Percentiles rank a stretch among this genome's conserved stretches.
phyloP scores from a whole-genome alignment of 1,284 basidiomycete genomes.

The Fomitopsis betulina region DNA sequence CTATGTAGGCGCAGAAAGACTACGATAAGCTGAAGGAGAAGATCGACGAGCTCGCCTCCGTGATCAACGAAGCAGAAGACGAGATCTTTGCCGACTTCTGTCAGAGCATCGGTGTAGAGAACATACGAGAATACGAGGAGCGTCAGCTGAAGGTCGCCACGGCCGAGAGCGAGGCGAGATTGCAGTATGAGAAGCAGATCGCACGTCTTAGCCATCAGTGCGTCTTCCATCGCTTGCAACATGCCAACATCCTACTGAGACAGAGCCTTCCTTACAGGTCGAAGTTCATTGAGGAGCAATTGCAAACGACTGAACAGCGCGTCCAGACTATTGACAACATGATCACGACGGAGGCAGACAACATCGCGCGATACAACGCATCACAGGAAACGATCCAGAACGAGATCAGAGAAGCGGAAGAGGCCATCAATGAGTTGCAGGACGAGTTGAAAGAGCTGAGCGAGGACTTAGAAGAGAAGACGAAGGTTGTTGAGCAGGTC shows the following conservation, averaged over 20 bases:
- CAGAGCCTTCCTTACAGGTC: slow-evolving; percentile 40
- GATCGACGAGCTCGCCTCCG: slow-evolving; percentile 52
- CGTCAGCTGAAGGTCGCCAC: slow-evolving; percentile 85
- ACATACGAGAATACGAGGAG: slow-evolving; percentile 95
- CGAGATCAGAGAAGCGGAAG: slow-evolving; percentile 64
- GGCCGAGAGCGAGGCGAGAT: slow-evolving; percentile 80
- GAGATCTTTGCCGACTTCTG: slow-evolving; percentile 82
- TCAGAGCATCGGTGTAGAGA: slow-evolving; percentile 69
- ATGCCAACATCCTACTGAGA: neutral
- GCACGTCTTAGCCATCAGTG: slow-evolving; percentile 87
- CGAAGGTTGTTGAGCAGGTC: slow-evolving; percentile 67
- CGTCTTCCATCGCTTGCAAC: slow-evolving; percentile 23
- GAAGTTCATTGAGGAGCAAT: slow-evolving; percentile 75
- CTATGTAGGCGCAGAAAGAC: slow-evolving; percentile 44
- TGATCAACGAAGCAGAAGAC: slow-evolving; percentile 79
- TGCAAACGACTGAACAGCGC: slow-evolving; percentile 62
- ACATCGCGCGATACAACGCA: slow-evolving; percentile 52
- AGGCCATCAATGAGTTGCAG: slow-evolving; percentile 53
- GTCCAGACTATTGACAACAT: slow-evolving; percentile 52
- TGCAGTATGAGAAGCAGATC: slow-evolving; percentile 86
- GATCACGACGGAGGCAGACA: slow-evolving; percentile 51
- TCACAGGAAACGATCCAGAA: slow-evolving; percentile 55
- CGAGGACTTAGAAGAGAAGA: slow-evolving; percentile 63
- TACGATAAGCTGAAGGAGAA: slow-evolving; percentile 51
- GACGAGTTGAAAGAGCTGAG: slow-evolving; percentile 61